Evolutionary conservation across 2,329 filamentous ascomycete species (phyloP).

Genomic region (Neonectria hederae): DNA sequence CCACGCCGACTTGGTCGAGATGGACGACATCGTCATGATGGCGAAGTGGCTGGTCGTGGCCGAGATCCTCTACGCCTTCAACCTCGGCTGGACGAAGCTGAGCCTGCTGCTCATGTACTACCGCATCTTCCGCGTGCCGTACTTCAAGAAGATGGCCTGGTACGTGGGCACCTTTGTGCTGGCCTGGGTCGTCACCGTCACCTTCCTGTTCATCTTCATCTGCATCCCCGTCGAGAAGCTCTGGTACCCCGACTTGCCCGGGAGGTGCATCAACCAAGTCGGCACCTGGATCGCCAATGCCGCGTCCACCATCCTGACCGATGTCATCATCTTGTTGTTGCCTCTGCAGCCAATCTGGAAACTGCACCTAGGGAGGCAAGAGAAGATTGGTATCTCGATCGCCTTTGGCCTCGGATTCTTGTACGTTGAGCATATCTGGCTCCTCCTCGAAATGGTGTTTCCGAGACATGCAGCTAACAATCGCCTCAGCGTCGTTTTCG

Average conservation of each 20-base stretch:
- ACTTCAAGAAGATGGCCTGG: slow-evolving; percentile 54
- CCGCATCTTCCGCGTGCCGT: slow-evolving; percentile 58
- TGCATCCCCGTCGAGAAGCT: slow-evolving; percentile 60
- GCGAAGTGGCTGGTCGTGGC: slow-evolving; percentile 59
- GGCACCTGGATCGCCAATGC: slow-evolving; percentile 62
- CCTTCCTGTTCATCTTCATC: slow-evolving; percentile 62
- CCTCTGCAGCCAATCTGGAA: slow-evolving; percentile 58
- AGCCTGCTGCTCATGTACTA: slow-evolving; percentile 62
- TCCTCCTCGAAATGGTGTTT: background rate
- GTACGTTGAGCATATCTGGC: slow-evolving; percentile 41
- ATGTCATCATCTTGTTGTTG: slow-evolving; percentile 56
- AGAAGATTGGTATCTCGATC: slow-evolving; percentile 56
- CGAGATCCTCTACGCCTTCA: slow-evolving; percentile 59
- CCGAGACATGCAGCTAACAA: background rate
- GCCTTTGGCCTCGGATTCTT: slow-evolving; percentile 58
- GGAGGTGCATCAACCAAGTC: slow-evolving; percentile 59
- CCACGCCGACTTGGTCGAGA: slow-evolving; percentile 52
- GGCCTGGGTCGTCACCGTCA: slow-evolving; percentile 58
- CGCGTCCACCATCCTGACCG: slow-evolving; percentile 57
- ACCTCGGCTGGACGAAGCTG: slow-evolving; percentile 60
- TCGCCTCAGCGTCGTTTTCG: slow-evolving; percentile 54
- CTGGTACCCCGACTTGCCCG: slow-evolving; percentile 57
- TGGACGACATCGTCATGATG: slow-evolving; percentile 52
- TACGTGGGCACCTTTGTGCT: slow-evolving; percentile 55
- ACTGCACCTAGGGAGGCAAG: slow-evolving; percentile 51